Base-by-base conservation (phyloP, 208 protist species). In the Leishmania guyanensis region DNA sequence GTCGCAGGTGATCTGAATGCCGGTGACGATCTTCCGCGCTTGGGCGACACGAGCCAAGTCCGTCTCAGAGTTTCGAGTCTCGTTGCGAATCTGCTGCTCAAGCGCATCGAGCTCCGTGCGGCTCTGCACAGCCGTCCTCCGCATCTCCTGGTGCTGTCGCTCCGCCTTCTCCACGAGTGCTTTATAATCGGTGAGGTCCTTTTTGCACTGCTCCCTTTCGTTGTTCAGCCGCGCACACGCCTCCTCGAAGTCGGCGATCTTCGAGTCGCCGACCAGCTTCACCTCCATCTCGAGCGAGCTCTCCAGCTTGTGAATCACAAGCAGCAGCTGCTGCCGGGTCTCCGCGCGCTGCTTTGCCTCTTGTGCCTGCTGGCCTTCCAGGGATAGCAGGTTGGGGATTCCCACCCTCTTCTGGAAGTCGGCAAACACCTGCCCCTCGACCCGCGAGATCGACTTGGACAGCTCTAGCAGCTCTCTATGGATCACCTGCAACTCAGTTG, bases 341-440 rank as follows among this genome's bases (percentile, higher is more conserved):
- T 94, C 88, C 17, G 89, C 95, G 29, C 91, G 88, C 75, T 94
- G 80, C 75, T 91, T 83, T 29, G 81, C 75, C 43, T 83, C 70
- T 54, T 91, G 75, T 39, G 78, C 84, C 76, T 97, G 78, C 78
- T 84, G 53, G 29, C 91, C 89, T 85, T 99, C 98, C 58, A 98
- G 92, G 58, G 98, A 92, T 75, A 91, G 80, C 58, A 99, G 90
- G 73, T 98, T 95, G 0, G 87, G 80, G 1, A 99, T 85, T 51
- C 95, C 89, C 46, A 99, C 88, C 65, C 78, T 86, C 62, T 91
- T 81, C 77, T 97, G 92, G 82, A 99, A 99, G 14, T 91, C 92
- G 14, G 78, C 85, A 83, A 99, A 99, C 14, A 98, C 79, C 65
- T 84, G 82, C 5, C 93, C 90, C 86, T 99, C 98, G 1, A 95